phyloP scores from a whole-genome alignment of 2,329 filamentous ascomycete genomes.

The Trichoderma koningii region DNA sequence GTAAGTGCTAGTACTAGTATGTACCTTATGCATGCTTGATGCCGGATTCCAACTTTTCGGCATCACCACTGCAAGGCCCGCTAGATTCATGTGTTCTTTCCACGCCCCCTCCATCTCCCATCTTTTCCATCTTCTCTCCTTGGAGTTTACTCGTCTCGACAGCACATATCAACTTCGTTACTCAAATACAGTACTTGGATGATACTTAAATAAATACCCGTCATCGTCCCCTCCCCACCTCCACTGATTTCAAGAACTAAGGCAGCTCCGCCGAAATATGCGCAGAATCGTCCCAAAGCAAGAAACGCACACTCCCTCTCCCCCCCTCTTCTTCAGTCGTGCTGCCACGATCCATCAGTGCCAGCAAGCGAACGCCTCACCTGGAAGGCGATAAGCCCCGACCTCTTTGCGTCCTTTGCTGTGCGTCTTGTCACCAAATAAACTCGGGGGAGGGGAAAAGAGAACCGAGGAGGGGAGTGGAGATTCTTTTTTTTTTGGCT shows the following conservation, averaged over 20 bases:
- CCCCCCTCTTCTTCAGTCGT: neutral
- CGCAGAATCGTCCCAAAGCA: slow-evolving; percentile 8
- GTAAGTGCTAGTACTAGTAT: too few relatives aligned
- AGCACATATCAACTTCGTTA: neutral
- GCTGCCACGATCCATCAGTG: slow-evolving; percentile 24
- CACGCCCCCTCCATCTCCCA: slow-evolving; percentile 14
- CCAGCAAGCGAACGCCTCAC: slow-evolving; percentile 26
- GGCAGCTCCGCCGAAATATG: slow-evolving; percentile 3
- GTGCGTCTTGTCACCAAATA: neutral
- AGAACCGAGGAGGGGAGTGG: neutral
- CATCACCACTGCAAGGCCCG: slow-evolving; percentile 1
- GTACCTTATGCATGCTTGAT: slow-evolving; percentile 19
- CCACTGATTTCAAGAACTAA: neutral
- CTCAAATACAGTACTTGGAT: too few relatives aligned
- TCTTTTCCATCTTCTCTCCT: neutral
- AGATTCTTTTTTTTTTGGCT: neutral
- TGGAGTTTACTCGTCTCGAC: slow-evolving; percentile 6
- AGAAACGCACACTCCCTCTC: slow-evolving; percentile 20
- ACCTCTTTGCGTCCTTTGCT: neutral
- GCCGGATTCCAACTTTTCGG: slow-evolving; percentile 21
- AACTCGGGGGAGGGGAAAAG: neutral
- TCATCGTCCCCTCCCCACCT: neutral
- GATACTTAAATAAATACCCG: too few relatives aligned
- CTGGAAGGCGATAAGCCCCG: slow-evolving; percentile 27
- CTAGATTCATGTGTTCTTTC: neutral